These are phyloP conservation scores for Cenchrus fungigraminus DNA, from an alignment of 176 grass and related monocot genomes.

Conservation along the genomic window DNA sequence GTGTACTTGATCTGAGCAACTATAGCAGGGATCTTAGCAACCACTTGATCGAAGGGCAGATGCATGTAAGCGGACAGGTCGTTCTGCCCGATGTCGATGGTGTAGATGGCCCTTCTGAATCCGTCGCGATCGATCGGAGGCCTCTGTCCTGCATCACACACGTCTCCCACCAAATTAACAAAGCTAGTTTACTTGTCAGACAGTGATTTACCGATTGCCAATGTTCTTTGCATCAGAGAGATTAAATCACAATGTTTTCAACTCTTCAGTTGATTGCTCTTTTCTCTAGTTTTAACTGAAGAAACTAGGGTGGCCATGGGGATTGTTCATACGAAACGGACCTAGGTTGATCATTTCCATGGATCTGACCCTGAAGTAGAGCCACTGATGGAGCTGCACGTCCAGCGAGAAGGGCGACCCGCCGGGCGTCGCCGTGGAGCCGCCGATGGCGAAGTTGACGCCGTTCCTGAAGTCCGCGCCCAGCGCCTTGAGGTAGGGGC, in stretches of 20 bases:
- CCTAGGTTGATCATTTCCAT: conserved; percentile 57
- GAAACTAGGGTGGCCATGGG: background rate
- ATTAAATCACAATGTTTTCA: too few species aligned
- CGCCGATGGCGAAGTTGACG: conserved; percentile 73
- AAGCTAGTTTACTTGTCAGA: background rate
- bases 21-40: conserved; percentile 41
- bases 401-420: conserved; percentile 60
- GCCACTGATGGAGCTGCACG: conserved; percentile 67
- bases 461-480: conserved; percentile 67
- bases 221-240: background rate
- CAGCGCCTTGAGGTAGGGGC: conserved; percentile 64
- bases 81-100: conserved; percentile 78
- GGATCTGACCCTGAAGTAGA: conserved; percentile 61
- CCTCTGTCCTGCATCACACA: conserved; percentile 27
- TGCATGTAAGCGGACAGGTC: conserved; percentile 54
- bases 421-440: conserved; percentile 59
- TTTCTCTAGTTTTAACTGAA: background rate
- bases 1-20: conserved; percentile 50
- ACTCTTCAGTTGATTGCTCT: too few species aligned
- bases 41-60: conserved; percentile 52
- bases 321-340: background rate
- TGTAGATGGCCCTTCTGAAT: conserved; percentile 60
- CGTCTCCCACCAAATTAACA: background rate
- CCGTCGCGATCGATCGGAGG: conserved; percentile 39
- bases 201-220: background rate